Percentiles rank a stretch among this genome's conserved stretches.
phyloP scores from a whole-genome alignment of 2,329 filamentous ascomycete genomes.

The Ilyonectria robusta region DNA sequence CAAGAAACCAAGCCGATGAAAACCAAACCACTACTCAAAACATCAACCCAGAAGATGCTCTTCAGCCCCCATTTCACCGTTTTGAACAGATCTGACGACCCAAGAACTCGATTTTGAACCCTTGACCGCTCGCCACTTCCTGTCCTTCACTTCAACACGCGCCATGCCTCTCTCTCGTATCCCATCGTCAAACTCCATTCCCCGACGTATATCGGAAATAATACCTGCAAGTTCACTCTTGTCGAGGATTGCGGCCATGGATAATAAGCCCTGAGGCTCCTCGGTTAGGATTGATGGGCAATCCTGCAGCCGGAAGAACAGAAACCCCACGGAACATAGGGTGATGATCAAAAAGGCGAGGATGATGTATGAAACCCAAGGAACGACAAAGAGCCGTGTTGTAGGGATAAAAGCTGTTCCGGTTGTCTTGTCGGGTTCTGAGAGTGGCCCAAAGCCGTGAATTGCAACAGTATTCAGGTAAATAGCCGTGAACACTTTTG shows the following conservation, averaged over 20 bases:
- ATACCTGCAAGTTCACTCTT: constrained; percentile 24
- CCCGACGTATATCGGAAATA: constrained; percentile 12
- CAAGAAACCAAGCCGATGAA: too few species aligned
- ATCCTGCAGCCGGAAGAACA: constrained; percentile 10
- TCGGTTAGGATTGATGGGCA: constrained; percentile 26
- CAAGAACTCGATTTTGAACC: constrained; percentile 4
- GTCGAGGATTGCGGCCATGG: constrained; percentile 24
- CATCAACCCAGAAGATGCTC: constrained; percentile 13
- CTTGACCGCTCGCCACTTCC: constrained; percentile 20
- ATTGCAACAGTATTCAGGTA: constrained; percentile 23
- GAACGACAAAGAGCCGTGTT: constrained; percentile 28
- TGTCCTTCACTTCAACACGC: constrained; percentile 16
- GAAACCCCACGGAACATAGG: constrained; percentile 4
- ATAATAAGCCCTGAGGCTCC: constrained; percentile 28
- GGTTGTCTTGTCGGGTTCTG: background rate
- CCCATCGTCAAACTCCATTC: background rate
- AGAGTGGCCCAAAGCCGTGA: constrained; percentile 16
- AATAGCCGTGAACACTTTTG: constrained; percentile 23
- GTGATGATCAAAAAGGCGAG: constrained; percentile 22
- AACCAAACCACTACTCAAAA: constrained; percentile 17
- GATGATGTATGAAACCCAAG: constrained; percentile 27
- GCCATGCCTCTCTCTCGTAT: constrained; percentile 18
- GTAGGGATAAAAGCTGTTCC: constrained; percentile 14
- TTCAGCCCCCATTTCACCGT: background rate
- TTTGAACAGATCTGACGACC: constrained; percentile 9